These are phyloP conservation scores for Lentithecium fluviatile DNA, from an alignment of 495 filamentous ascomycete genomes.

Conservation along the genomic window DNA sequence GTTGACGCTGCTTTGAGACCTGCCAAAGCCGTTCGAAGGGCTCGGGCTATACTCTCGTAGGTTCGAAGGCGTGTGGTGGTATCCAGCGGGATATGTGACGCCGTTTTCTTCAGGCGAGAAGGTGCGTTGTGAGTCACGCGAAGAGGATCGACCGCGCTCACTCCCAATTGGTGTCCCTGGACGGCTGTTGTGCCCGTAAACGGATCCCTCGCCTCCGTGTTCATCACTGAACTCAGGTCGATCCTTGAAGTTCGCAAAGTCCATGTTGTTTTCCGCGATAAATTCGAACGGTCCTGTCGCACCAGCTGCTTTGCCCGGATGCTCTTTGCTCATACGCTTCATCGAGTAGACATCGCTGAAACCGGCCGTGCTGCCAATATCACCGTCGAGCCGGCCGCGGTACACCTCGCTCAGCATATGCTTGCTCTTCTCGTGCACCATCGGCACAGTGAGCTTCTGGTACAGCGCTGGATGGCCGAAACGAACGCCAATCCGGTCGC, in stretches of 20 bases:
- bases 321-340: conserved; percentile 73
- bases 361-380: conserved; percentile 48
- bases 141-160: conserved; percentile 29
- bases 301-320: conserved; percentile 65
- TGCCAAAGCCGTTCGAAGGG: conserved; percentile 7
- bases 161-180: conserved; percentile 38
- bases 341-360: conserved; percentile 66
- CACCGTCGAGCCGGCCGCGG: conserved; percentile 67
- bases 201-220: conserved; percentile 67
- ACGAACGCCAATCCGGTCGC: conserved; percentile 72
- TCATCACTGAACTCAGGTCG: conserved; percentile 85
- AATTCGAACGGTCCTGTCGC: conserved; percentile 70
- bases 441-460: conserved; percentile 84
- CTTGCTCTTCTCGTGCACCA: conserved; percentile 90
- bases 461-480: conserved; percentile 93
- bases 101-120: conserved; percentile 22
- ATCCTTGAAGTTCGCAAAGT: conserved; percentile 90
- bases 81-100: conserved; percentile 42
- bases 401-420: conserved; percentile 79
- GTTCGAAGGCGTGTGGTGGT: conserved; percentile 40
- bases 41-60: conserved; percentile 39
- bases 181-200: conserved; percentile 40
- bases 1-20: conserved; percentile 7
- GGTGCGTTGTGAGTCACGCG: conserved; percentile 32
- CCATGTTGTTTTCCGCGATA: conserved; percentile 83